These are phyloP conservation scores for Rhizopogon rudus DNA, from an alignment of 768 basidiomycete genomes.

Conservation along the genomic window DNA sequence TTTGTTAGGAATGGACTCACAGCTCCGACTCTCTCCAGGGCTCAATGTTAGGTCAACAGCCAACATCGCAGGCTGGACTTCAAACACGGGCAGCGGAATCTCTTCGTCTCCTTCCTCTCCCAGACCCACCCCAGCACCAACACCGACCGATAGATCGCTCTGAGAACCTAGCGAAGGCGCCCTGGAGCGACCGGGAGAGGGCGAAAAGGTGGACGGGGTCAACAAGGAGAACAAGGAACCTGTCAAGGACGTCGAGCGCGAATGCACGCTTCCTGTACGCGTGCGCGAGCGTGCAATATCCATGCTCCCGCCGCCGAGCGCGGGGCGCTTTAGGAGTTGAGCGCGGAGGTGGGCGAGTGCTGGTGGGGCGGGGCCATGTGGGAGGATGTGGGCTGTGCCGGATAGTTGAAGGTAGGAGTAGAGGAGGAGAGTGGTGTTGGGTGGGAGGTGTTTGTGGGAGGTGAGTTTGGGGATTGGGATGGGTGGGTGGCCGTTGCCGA, in stretches of 20 bases:
- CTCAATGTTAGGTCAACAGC: constrained; percentile 79
- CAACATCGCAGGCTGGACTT: constrained; percentile 81
- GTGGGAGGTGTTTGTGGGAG: constrained; percentile 35
- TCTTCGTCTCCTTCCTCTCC: constrained; percentile 52
- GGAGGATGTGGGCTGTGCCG: constrained; percentile 59
- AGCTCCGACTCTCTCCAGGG: constrained; percentile 83
- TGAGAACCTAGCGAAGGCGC: constrained; percentile 21
- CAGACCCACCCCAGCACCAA: constrained; percentile 28
- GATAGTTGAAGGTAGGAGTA: constrained; percentile 83
- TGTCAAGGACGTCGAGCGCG: constrained; percentile 49
- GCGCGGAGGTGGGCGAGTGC: constrained; percentile 48
- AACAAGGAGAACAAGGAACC: constrained; percentile 44
- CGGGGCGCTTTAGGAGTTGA: constrained; percentile 36
- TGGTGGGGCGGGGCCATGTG: constrained; percentile 35
- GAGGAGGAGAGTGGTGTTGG: constrained; percentile 64
- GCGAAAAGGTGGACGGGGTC: background rate
- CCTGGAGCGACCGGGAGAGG: constrained; percentile 10
- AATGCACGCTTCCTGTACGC: constrained; percentile 13
- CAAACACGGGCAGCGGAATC: constrained; percentile 74
- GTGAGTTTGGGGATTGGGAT: constrained; percentile 12
- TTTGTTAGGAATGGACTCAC: constrained; percentile 33
- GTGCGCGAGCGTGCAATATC: constrained; percentile 50
- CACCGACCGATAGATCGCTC: background rate
- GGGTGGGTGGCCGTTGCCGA: constrained; percentile 40
- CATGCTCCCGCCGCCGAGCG: constrained; percentile 75